A percentile compares a stretch with the other conserved stretches of the same genome.
Evolutionary conservation across 2,329 filamentous ascomycete species (phyloP).

Genomic region (Teratosphaeria viscida): DNA sequence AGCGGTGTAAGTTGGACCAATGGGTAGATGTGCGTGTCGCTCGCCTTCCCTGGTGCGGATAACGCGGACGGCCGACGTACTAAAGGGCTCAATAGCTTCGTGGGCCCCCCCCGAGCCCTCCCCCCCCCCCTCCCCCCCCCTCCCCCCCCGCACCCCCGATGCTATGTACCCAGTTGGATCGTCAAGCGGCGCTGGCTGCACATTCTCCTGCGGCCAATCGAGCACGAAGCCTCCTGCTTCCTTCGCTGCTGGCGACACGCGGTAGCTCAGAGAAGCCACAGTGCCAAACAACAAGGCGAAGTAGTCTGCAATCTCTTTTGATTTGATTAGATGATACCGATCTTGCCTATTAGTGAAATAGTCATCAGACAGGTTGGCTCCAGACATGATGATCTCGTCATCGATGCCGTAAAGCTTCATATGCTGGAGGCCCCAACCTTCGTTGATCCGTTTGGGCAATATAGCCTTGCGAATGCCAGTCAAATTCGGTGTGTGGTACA

Average conservation of each 20-base stretch:
- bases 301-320: conserved; percentile 67
- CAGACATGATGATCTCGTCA: conserved; percentile 89
- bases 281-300: conserved; percentile 68
- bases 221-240: conserved; percentile 40
- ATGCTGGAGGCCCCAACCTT: conserved; percentile 95
- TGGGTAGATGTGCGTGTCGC: conserved; percentile 71
- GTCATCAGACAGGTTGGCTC: conserved; percentile 84
- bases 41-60: conserved; percentile 22
- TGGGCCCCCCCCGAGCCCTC: no score
- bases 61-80: conserved; percentile 35
- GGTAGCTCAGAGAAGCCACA: conserved; percentile 71
- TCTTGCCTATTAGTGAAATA: conserved; percentile 97
- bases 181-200: conserved; percentile 62
- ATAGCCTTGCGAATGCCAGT: conserved; percentile 75
- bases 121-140: no score
- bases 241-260: conserved; percentile 53
- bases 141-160: no score
- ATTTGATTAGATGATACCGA: conserved; percentile 83
- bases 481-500: conserved; percentile 97
- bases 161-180: conserved; percentile 59
- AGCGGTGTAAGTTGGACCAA: conserved; percentile 82
- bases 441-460: conserved; percentile 84
- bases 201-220: conserved; percentile 66
- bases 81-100: conserved; percentile 54
- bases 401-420: conserved; percentile 98